These are phyloP conservation scores for Solanum megistacrolobum DNA, from an alignment of 257 asterid genomes.

Conservation along the genomic window DNA sequence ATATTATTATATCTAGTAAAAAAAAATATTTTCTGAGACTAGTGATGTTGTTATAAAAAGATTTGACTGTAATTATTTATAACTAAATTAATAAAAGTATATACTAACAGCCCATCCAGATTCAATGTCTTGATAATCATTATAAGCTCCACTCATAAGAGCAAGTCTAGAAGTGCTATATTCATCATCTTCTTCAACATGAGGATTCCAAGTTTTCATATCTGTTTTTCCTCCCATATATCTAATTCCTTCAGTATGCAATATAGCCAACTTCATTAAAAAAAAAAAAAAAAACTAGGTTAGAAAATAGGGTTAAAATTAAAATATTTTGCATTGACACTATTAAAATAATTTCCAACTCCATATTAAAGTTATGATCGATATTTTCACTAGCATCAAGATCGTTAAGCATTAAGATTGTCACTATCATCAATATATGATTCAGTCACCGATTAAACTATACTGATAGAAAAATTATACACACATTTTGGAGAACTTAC, in stretches of 20 bases:
- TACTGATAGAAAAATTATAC: background rate
- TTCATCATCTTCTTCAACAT: slow-evolving; percentile 54
- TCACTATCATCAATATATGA: background rate
- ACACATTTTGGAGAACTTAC: slow-evolving; percentile 12
- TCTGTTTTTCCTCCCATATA: slow-evolving; percentile 63
- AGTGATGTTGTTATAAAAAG: too few relatives aligned
- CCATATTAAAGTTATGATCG: background rate
- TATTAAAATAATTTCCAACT: background rate
- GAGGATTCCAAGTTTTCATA: slow-evolving; percentile 44
- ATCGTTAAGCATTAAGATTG: background rate
- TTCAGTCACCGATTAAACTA: background rate
- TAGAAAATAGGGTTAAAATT: background rate
- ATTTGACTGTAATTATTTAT: too few relatives aligned
- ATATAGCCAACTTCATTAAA: slow-evolving; percentile 27
- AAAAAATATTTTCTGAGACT: background rate
- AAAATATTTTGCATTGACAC: background rate
- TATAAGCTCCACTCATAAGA: slow-evolving; percentile 31
- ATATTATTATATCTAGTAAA: background rate
- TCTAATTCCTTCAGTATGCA: slow-evolving; percentile 44
- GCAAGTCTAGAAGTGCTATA: slow-evolving; percentile 46
- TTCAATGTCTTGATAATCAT: slow-evolving; percentile 33
- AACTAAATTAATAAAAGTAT: background rate
- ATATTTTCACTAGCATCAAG: background rate
- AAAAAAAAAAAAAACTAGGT: background rate
- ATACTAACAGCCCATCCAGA: slow-evolving; percentile 69